Percentiles rank a stretch among this genome's conserved stretches.
These are phyloP conservation scores for Paratinospora sagittata DNA, from an alignment of 164 flowering plant species.

Conservation along the genomic window DNA sequence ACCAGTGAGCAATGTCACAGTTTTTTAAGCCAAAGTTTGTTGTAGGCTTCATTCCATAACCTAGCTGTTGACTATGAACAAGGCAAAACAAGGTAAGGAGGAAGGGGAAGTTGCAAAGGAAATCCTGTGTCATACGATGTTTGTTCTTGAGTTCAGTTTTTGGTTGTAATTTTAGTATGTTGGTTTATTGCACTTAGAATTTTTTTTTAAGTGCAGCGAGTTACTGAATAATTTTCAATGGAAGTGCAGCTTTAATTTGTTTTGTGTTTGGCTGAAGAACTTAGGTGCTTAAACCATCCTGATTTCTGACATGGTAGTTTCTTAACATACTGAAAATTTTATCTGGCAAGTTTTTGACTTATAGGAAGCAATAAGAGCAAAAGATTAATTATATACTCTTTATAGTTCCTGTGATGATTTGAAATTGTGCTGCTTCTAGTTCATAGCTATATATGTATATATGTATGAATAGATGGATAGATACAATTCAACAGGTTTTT, in stretches of 20 bases:
- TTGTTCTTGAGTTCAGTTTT: neutral
- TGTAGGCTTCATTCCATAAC: neutral
- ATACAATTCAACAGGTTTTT: no score
- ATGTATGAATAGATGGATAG: no score
- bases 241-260: neutral
- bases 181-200: neutral
- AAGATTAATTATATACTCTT: no score
- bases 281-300: no score
- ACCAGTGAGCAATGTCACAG: constrained; percentile 26
- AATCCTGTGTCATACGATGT: neutral
- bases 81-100: neutral
- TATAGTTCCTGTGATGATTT: no score
- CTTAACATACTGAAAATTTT: no score
- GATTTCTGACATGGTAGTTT: no score
- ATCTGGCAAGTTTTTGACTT: no score
- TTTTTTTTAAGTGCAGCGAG: neutral
- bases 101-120: neutral
- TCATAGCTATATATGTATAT: no score
- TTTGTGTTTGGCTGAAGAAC: no score
- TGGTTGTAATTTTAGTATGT: neutral
- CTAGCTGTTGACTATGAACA: neutral
- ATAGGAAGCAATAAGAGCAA: no score
- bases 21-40: neutral
- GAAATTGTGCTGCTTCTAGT: no score
- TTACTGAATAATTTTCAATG: neutral